Base-by-base conservation (phyloP, 1,284 basidiomycete genomes). In the Trametes polyzona region DNA sequence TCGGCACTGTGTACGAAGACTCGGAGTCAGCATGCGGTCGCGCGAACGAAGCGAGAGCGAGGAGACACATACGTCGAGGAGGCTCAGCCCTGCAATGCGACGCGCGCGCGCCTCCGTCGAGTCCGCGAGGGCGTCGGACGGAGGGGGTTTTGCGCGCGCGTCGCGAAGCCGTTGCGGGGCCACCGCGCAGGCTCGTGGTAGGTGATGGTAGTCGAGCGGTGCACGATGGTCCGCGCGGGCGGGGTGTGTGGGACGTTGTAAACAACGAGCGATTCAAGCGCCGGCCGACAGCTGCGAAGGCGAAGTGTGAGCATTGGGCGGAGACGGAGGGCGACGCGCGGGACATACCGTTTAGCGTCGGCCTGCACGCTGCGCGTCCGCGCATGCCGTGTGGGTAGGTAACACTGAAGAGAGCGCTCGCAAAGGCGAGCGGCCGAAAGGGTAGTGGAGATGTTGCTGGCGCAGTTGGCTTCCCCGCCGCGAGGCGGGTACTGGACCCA, bases 381-480 rank as follows among this genome's bases (percentile, higher is more conserved):
- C 2, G 19, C 19, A 21, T 21, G 17, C 17, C 19, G 36, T 19
- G 36, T 10, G 33, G 6, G 6, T 14, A 6, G n/a, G n/a, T n/a
- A n/a, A n/a, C n/a, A n/a, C n/a, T n/a, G n/a, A n/a, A n/a, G n/a
- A n/a, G n/a, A n/a, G n/a, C n/a, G n/a, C n/a, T n/a, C n/a, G n/a
- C n/a, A n/a, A n/a, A n/a, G n/a, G n/a, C n/a, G n/a, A n/a, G n/a
- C n/a, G n/a, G n/a, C n/a, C n/a, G n/a, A n/a, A n/a, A n/a, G n/a
- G n/a, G n/a, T n/a, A 17, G 36, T 14, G 36, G 6, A 37, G 37
- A 17, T 14, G 23, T 12, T 50, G 17, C 23, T 7, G 41, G 48
- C 48, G 48, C 48, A 50, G 48, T 50, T 50, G 48, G 39, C 48
- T 50, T 50, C 48, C 48, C 48, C 36, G 48, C 48, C 48, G 48